phyloP scores from a whole-genome alignment of 1,284 basidiomycete species.

The Boletus hoseneyae region DNA sequence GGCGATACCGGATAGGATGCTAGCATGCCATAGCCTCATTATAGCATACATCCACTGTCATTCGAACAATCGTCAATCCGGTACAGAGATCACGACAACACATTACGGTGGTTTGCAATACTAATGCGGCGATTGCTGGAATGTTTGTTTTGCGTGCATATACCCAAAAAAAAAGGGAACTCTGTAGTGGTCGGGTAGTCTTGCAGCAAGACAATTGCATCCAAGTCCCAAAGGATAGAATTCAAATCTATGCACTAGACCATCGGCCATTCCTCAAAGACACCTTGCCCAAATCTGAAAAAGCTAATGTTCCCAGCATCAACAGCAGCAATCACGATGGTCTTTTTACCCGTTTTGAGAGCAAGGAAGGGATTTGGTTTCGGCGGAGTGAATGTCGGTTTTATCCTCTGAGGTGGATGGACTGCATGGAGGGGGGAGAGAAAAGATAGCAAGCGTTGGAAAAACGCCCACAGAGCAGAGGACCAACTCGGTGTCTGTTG shows the following conservation, averaged over 20 bases:
- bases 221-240: neutral
- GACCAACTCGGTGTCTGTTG: neutral
- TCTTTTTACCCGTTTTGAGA: constrained; percentile 84
- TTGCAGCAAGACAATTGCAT: no score
- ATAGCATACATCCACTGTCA: no score
- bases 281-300: constrained; percentile 84
- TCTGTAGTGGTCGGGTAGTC: no score
- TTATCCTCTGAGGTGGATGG: constrained; percentile 25
- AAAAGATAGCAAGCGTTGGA: constrained; percentile 10
- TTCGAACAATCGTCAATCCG: no score
- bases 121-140: no score
- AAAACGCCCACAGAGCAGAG: neutral
- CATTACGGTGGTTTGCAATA: no score
- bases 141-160: no score
- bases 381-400: constrained; percentile 35
- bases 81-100: no score
- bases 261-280: constrained; percentile 78
- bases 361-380: constrained; percentile 67
- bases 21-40: no score
- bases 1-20: no score
- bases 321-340: constrained; percentile 84
- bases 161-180: no score
- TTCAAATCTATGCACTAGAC: constrained; percentile 6
- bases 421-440: constrained; percentile 12
- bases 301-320: constrained; percentile 89